Conservation (phyloP, 2,329 filamentous ascomycete genomes). For the Diaporthe sp. region DNA sequence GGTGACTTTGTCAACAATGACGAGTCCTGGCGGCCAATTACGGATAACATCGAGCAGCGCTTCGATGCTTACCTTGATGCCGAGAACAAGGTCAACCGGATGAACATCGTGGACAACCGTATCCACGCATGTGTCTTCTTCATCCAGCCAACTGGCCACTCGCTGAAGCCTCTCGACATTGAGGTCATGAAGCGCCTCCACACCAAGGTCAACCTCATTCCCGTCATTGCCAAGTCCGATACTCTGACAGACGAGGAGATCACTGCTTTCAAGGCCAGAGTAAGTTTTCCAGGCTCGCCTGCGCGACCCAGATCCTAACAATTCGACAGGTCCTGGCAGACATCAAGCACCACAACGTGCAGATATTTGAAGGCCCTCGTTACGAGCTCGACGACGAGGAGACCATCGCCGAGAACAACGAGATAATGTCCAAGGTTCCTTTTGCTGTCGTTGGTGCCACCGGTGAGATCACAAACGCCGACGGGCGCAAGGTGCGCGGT, state of each 20-base stretch:
- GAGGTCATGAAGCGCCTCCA: conserved; percentile 99
- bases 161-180: conserved; percentile 97
- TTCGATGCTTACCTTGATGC: conserved; percentile 98
- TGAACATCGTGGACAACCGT: conserved; percentile 99
- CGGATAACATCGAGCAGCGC: conserved; percentile 99
- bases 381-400: conserved; percentile 99
- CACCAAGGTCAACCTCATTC: conserved; percentile 99
- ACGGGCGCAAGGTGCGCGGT: conserved; percentile 95
- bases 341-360: conserved; percentile 96
- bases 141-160: conserved; percentile 98
- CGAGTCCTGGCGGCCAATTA: conserved; percentile 98
- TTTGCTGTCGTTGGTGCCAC: conserved; percentile 99
- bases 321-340: conserved; percentile 87
- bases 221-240: conserved; percentile 98
- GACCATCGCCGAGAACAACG: conserved; percentile 99
- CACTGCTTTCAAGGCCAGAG: conserved; percentile 92
- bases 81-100: conserved; percentile 99
- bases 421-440: conserved; percentile 99
- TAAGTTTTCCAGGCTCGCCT: conserved; percentile 64
- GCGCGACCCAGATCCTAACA: conserved; percentile 33
- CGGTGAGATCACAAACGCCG: conserved; percentile 89
- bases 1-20: conserved; percentile 99
- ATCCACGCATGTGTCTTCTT: conserved; percentile 99
- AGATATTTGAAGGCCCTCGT: conserved; percentile 98
- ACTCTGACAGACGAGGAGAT: conserved; percentile 98